Conservation (phyloP, 1,139 yeast species). For the Sugiyamaella sp. region DNA sequence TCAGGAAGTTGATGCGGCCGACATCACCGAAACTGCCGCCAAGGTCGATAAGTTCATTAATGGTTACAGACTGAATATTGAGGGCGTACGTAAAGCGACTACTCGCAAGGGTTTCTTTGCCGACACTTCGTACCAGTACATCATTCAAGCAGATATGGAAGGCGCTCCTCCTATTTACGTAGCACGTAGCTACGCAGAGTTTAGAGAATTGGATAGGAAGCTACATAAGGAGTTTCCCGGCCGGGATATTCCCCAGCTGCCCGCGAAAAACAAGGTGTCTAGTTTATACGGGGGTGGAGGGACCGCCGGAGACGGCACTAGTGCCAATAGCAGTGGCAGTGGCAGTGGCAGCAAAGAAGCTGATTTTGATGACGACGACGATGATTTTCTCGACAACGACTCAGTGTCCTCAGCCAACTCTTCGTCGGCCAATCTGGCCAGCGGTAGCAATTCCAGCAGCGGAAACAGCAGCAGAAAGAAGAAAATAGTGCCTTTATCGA, state of each 20-base stretch:
- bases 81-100: slow-evolving; percentile 54
- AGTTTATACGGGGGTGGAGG: slow-evolving; percentile 18
- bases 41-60: slow-evolving; percentile 55
- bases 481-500: slow-evolving; percentile 8
- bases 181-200: slow-evolving; percentile 66
- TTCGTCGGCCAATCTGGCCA: slow-evolving; percentile 6
- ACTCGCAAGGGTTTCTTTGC: slow-evolving; percentile 39
- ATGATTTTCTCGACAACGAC: slow-evolving; percentile 17
- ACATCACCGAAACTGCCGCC: slow-evolving; percentile 44
- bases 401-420: slow-evolving; percentile 4
- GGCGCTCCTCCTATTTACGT: slow-evolving; percentile 51
- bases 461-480: too few relatives aligned
- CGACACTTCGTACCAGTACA: slow-evolving; percentile 37
- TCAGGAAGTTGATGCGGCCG: slow-evolving; percentile 48
- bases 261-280: slow-evolving; percentile 52
- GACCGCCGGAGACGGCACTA: neutral
- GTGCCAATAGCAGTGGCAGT: slow-evolving; percentile 9
- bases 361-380: slow-evolving; percentile 30
- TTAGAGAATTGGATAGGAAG: slow-evolving; percentile 55
- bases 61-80: slow-evolving; percentile 64
- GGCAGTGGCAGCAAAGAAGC: slow-evolving; percentile 12
- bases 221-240: slow-evolving; percentile 70
- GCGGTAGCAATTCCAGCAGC: too few relatives aligned
- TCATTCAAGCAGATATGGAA: slow-evolving; percentile 39
- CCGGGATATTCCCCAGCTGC: slow-evolving; percentile 63